A percentile compares a stretch with the other conserved stretches of the same genome.
Evolutionary conservation across 2,329 filamentous ascomycete genomes (phyloP).

Genomic region (Penicillium sumatraense): DNA sequence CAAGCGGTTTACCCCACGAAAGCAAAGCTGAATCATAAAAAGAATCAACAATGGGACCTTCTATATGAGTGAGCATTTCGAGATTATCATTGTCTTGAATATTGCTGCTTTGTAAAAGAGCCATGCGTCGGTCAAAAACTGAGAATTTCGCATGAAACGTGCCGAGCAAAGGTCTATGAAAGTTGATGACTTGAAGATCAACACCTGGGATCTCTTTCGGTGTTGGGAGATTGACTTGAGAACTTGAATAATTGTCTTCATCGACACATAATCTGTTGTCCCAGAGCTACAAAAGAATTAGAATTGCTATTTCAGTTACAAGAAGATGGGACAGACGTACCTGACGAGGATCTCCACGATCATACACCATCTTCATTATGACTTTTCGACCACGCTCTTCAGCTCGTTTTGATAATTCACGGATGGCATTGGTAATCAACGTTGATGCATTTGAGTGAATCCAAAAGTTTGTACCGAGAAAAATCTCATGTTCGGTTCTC

Average conservation of each 20-base stretch:
- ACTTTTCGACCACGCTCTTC: slow-evolving; percentile 61
- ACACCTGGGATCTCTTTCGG: slow-evolving; percentile 71
- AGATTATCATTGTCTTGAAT: slow-evolving; percentile 77
- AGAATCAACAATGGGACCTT: slow-evolving; percentile 76
- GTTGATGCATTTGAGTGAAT: slow-evolving; percentile 69
- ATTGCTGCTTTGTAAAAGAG: slow-evolving; percentile 76
- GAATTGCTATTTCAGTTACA: background rate
- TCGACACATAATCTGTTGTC: slow-evolving; percentile 68
- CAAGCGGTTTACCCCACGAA: slow-evolving; percentile 69
- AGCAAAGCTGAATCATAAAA: slow-evolving; percentile 76
- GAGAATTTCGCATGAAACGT: slow-evolving; percentile 81
- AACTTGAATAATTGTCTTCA: slow-evolving; percentile 62
- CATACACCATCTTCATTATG: slow-evolving; percentile 76
- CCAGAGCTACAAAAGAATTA: slow-evolving; percentile 45
- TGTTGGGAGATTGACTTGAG: slow-evolving; percentile 64
- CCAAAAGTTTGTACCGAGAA: slow-evolving; percentile 79
- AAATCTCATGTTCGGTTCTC: slow-evolving; percentile 72
- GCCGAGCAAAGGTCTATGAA: slow-evolving; percentile 70
- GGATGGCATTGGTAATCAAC: slow-evolving; percentile 69
- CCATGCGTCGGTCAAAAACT: slow-evolving; percentile 74
- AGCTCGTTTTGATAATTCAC: slow-evolving; percentile 69
- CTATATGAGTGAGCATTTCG: slow-evolving; percentile 78
- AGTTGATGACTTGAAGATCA: slow-evolving; percentile 74
- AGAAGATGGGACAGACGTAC: slow-evolving; percentile 26
- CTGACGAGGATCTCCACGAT: slow-evolving; percentile 69